Percentiles rank a stretch among this genome's conserved stretches.
phyloP scores from a whole-genome alignment of 2,329 filamentous ascomycete species.

The Penicillium hordei region DNA sequence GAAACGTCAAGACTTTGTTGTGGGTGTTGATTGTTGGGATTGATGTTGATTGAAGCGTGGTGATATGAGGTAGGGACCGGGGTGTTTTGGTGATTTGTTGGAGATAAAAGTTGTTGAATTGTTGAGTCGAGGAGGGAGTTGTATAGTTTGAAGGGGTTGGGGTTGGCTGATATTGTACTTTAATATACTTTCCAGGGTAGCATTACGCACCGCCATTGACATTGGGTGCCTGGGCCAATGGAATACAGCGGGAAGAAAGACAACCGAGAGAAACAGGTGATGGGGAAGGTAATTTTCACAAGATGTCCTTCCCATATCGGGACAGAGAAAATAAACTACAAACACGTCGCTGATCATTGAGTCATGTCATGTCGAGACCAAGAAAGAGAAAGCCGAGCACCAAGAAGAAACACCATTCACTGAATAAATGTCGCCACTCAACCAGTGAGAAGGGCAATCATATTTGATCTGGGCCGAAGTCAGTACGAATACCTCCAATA shows the following conservation, averaged over 20 bases:
- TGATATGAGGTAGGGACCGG: not conserved
- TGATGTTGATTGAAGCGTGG: not conserved
- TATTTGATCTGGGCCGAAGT: slow-evolving; percentile 21
- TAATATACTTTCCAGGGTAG: not conserved
- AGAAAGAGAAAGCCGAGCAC: not conserved
- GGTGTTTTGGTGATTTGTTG: not conserved
- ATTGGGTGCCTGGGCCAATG: not conserved
- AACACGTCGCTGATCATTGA: slow-evolving; percentile 28
- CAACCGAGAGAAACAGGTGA: not conserved
- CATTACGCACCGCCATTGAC: not conserved
- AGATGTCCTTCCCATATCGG: slow-evolving; percentile 8
- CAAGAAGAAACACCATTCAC: not conserved
- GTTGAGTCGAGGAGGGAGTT: not conserved
- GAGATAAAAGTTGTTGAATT: not conserved
- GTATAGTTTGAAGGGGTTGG: not conserved
- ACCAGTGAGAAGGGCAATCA: slow-evolving; percentile 12
- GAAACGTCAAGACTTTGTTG: slow-evolving; percentile 6
- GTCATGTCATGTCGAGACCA: slow-evolving; percentile 24
- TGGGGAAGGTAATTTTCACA: slow-evolving; percentile 1
- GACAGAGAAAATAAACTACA: slow-evolving; percentile 22
- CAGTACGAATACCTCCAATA: slow-evolving; percentile 1
- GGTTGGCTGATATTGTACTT: not conserved
- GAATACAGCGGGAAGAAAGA: not conserved
- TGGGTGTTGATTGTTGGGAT: not conserved
- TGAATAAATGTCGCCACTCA: slow-evolving; percentile 7